These are phyloP conservation scores for Arachis stenosperma DNA, from an alignment of 306 rosid genomes.

Conservation along the genomic window DNA sequence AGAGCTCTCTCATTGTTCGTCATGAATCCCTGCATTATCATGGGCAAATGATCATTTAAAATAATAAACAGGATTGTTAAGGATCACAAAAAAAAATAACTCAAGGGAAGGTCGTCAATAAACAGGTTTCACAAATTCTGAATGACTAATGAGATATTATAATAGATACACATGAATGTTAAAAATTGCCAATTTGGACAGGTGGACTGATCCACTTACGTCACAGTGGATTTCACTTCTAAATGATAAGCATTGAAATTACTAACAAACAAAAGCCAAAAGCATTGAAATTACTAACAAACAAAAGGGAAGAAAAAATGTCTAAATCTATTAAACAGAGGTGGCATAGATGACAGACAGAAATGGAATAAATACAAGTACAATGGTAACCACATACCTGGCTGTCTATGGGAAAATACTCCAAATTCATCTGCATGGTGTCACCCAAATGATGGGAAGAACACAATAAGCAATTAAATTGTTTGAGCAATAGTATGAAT, in stretches of 20 bases:
- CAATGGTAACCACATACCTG: slow-evolving; percentile 64
- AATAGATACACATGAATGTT: slow-evolving; percentile 26
- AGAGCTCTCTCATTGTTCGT: slow-evolving; percentile 91
- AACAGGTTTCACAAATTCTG: slow-evolving; percentile 17
- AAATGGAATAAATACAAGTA: slow-evolving; percentile 20
- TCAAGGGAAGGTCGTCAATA: slow-evolving; percentile 13
- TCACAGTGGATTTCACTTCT: slow-evolving; percentile 31
- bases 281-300: slow-evolving; percentile 21
- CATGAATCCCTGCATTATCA: slow-evolving; percentile 74
- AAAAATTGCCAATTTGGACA: slow-evolving; percentile 29
- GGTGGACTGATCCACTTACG: slow-evolving; percentile 23
- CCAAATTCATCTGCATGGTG: slow-evolving; percentile 92
- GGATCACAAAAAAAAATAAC: slow-evolving; percentile 15
- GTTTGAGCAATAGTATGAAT: slow-evolving; percentile 22
- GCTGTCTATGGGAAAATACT: slow-evolving; percentile 90
- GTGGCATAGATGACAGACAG: slow-evolving; percentile 28
- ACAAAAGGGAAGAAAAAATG: slow-evolving; percentile 1
- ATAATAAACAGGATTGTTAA: slow-evolving; percentile 10
- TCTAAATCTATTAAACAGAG: slow-evolving; percentile 13
- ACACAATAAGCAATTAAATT: slow-evolving; percentile 35
- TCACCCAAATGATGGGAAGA: slow-evolving; percentile 43
- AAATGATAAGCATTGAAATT: slow-evolving; percentile 18
- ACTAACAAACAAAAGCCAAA: slow-evolving; percentile 13
- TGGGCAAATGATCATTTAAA: slow-evolving; percentile 30
- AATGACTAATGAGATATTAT: slow-evolving; percentile 13